These are phyloP conservation scores for Protea cynaroides DNA, from an alignment of 164 flowering plant species.

Conservation along the genomic window DNA sequence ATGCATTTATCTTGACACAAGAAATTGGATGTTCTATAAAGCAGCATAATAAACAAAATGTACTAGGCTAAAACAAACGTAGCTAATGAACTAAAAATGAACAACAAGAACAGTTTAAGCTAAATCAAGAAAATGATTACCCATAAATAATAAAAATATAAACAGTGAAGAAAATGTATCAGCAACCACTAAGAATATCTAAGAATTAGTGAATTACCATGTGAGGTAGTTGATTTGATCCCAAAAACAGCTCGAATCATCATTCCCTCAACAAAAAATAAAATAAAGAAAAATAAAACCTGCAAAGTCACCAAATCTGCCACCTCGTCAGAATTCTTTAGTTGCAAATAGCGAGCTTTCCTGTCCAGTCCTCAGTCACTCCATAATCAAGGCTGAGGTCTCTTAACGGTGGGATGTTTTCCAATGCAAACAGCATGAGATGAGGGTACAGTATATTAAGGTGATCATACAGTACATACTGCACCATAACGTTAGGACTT, in stretches of 20 bases:
- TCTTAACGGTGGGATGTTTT: conserved; percentile 82
- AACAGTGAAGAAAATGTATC: not conserved
- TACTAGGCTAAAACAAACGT: too few relatives aligned
- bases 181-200: not conserved
- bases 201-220: conserved; percentile 6
- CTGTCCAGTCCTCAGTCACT: conserved; percentile 52
- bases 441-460: conserved; percentile 64
- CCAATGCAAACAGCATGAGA: conserved; percentile 88
- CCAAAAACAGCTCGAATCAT: conserved; percentile 11
- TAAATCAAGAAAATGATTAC: too few relatives aligned
- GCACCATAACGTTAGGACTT: conserved; percentile 80
- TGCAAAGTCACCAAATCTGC: not conserved
- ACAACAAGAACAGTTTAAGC: too few relatives aligned
- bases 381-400: conserved; percentile 94
- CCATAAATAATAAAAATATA: too few relatives aligned
- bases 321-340: conserved; percentile 16
- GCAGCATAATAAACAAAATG: too few relatives aligned
- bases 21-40: too few relatives aligned
- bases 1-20: too few relatives aligned
- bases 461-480: conserved; percentile 74
- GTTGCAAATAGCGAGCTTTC: conserved; percentile 60
- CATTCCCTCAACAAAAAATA: conserved; percentile 11
- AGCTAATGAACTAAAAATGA: too few relatives aligned
- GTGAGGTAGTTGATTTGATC: conserved; percentile 10
- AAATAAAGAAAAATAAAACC: not conserved